phyloP scores from a whole-genome alignment of 768 basidiomycete species.

The Serendipita sp. region DNA sequence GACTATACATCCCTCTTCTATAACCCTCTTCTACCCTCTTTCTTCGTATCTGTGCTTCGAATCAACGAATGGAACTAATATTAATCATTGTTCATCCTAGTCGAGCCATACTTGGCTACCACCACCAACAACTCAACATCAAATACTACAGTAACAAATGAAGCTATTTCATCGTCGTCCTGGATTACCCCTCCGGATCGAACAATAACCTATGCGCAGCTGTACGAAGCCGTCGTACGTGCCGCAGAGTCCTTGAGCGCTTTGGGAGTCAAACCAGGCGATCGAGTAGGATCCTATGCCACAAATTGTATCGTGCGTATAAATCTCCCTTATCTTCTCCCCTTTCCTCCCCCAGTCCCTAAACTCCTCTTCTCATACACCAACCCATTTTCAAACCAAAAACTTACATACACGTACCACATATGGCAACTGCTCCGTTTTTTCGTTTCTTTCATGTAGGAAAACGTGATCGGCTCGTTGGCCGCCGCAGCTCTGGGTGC shows the following conservation, averaged over 20 bases:
- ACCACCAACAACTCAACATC: no score
- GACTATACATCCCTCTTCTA: no score
- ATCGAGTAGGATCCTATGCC: conserved; percentile 62
- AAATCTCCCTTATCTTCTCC: conserved; percentile 7
- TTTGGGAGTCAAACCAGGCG: conserved; percentile 41
- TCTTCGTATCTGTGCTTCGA: no score
- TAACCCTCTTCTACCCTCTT: no score
- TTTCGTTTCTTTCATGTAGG: conserved; percentile 24
- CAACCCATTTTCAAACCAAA: no score
- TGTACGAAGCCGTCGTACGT: conserved; percentile 41
- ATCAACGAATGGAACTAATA: no score
- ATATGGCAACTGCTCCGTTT: no score
- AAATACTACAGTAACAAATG: no score
- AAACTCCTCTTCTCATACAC: background rate
- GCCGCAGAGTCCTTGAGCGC: conserved; percentile 40
- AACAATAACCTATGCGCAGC: conserved; percentile 36
- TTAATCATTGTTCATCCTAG: no score
- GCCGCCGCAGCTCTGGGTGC: conserved; percentile 54
- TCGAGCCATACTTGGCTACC: no score
- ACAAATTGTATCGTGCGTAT: conserved; percentile 56
- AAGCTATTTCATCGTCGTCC: background rate
- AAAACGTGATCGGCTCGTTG: conserved; percentile 51
- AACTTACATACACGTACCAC: no score
- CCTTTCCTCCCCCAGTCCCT: conserved; percentile 5
- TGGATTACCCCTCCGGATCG: conserved; percentile 16